Evolutionary conservation across 2,329 filamentous ascomycete species (phyloP), one percentile per base, ranked within the genome.

Genomic region (Fusarium goolgardi): DNA sequence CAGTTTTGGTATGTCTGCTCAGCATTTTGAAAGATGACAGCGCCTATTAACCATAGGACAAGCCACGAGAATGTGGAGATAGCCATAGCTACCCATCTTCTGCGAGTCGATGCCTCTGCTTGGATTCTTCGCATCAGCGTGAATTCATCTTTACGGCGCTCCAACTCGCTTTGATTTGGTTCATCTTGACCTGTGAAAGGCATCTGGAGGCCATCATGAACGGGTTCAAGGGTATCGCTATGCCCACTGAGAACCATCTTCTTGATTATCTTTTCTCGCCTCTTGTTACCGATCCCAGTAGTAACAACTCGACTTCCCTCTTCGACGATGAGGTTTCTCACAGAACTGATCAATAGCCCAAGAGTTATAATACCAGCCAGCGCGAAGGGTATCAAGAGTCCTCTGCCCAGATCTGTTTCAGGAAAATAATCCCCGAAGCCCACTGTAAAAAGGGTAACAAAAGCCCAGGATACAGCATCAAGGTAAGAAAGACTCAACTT

Each of bases 141-240:
- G 15, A 55, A 55, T 40, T 55, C 53, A 20, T 44, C 45, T 10
- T 32, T 55, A 7, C 53, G 53, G 9, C 53, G 53, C 18, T 40
- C 25, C 15, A 40, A 50, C 18, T 55, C 53, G 16, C 32, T 18
- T 37, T 27, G 32, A 10, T 27, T 15, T 18, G 11, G 6, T 16
- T 31, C 20, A 2, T 27, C 3, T 11, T 16, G n/a, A 7, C 5
- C 8, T 49, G 20, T 8, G 2, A 6, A 6, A 7, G n/a, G 5
- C 5, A 13, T 40, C 12, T 32, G 20, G 2, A 20, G 5, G 2
- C 16, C 25, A 18, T 25, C 32, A 15, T 16, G 7, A 5, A 55
- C 25, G 0, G 53, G 53, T 6, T 49, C 44, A n/a, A 55, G 10
- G 6, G 27, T 10, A 15, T 32, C 4, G 7, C 6, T 18, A 10